These are phyloP conservation scores for Gautieria morchelliformis DNA, from an alignment of 768 basidiomycete genomes.

Conservation along the genomic window DNA sequence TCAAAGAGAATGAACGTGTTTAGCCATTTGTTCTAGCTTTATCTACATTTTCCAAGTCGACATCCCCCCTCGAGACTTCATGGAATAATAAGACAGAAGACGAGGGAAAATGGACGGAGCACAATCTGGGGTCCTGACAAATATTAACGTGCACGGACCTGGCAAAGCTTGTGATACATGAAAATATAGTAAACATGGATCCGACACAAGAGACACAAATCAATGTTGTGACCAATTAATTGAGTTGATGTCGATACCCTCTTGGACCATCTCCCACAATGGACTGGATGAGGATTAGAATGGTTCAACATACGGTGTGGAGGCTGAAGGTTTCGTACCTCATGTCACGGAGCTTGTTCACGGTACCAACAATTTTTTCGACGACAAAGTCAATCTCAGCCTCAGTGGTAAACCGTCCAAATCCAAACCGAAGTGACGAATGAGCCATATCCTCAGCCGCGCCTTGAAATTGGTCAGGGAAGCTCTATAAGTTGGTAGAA, in stretches of 20 bases:
- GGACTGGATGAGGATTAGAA: conserved; percentile 41
- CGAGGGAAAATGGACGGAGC: neutral
- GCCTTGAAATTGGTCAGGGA: conserved; percentile 31
- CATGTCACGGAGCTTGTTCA: conserved; percentile 86
- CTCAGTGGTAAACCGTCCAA: conserved; percentile 97
- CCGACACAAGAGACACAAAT: conserved; percentile 1
- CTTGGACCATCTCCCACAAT: conserved; percentile 99
- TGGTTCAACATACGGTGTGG: conserved; percentile 1
- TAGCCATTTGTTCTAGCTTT: too few species aligned
- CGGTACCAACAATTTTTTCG: conserved; percentile 77
- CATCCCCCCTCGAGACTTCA: neutral
- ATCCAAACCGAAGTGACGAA: conserved; percentile 92
- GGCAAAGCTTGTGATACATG: too few species aligned
- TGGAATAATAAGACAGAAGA: neutral
- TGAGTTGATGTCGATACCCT: conserved; percentile 90
- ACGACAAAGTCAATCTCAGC: conserved; percentile 94
- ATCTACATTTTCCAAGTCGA: too few species aligned
- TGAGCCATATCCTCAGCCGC: conserved; percentile 99
- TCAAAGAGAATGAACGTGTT: neutral
- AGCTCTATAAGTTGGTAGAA: neutral
- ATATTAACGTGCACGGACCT: neutral
- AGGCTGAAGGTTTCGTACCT: conserved; percentile 37
- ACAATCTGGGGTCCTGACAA: neutral
- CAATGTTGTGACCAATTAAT: conserved; percentile 85
- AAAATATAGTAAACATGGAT: too few species aligned